phyloP scores from a whole-genome alignment of 257 asterid species.

The Fraxinus cuspidata region DNA sequence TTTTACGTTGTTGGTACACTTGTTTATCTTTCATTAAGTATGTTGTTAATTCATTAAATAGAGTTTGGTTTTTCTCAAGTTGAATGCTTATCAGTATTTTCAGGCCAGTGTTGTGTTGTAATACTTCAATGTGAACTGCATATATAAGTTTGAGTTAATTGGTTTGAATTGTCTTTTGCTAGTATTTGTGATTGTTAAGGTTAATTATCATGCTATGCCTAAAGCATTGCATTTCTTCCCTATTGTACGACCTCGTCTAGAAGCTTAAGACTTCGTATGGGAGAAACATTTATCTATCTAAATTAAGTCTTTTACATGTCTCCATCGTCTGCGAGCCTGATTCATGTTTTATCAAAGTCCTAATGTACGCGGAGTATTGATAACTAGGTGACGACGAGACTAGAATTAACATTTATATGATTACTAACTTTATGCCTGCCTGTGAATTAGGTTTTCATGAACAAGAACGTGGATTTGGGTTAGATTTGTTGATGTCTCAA shows the following conservation, averaged over 20 bases:
- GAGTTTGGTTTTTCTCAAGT: conserved; percentile 1
- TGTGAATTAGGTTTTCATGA: conserved; percentile 32
- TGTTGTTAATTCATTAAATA: conserved; percentile 33
- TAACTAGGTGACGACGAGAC: not conserved
- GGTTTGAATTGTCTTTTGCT: not conserved
- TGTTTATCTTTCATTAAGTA: conserved; percentile 38
- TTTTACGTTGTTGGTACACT: conserved; percentile 24
- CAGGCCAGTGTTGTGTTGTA: conserved; percentile 22
- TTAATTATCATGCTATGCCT: not conserved
- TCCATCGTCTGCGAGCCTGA: no score
- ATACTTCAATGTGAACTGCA: conserved; percentile 25
- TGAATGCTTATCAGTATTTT: conserved; percentile 19
- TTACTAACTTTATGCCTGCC: conserved; percentile 48
- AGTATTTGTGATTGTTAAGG: not conserved
- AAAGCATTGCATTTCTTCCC: not conserved
- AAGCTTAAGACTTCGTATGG: no score
- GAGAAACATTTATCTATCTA: no score
- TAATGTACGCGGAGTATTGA: no score
- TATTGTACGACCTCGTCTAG: not conserved
- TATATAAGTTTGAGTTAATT: conserved; percentile 12
- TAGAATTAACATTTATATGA: conserved; percentile 24
- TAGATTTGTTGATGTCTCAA: conserved; percentile 50
- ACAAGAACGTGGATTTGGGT: conserved; percentile 29
- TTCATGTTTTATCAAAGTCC: no score
- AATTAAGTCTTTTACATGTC: no score